Conservation (phyloP, 2,329 filamentous ascomycete species). For the Xylaria sp. region DNA sequence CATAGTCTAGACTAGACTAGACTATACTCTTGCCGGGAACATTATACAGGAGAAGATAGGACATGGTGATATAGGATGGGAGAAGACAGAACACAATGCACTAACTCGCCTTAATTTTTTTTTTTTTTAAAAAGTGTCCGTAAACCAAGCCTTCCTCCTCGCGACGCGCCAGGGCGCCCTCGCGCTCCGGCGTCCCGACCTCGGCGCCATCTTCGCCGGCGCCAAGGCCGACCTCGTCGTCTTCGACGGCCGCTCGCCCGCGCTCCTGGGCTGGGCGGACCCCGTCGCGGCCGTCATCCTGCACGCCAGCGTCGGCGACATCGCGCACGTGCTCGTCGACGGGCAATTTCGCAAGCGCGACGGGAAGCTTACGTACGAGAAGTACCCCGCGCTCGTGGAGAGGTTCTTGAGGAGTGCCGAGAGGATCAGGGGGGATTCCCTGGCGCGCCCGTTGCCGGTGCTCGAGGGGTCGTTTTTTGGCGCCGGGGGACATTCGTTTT, state of each 20-base stretch:
- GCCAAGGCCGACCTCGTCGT: conserved; percentile 67
- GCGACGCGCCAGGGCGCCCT: conserved; percentile 64
- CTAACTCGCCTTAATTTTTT: neutral
- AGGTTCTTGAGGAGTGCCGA: conserved; percentile 52
- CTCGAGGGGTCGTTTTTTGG: conserved; percentile 46
- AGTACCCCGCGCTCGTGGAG: conserved; percentile 48
- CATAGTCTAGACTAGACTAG: too few relatives aligned
- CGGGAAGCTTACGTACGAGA: conserved; percentile 48
- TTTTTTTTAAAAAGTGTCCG: conserved; percentile 57
- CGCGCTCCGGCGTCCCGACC: conserved; percentile 61
- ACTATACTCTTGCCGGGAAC: neutral
- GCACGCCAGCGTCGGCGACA: conserved; percentile 64
- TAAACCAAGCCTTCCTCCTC: conserved; percentile 65
- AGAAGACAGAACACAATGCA: neutral
- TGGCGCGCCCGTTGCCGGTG: conserved; percentile 44
- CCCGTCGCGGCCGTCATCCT: conserved; percentile 67
- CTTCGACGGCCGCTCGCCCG: conserved; percentile 61
- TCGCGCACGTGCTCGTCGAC: conserved; percentile 62
- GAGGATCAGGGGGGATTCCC: conserved; percentile 48
- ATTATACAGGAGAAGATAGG: neutral
- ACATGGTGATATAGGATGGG: too few relatives aligned
- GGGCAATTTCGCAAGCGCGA: conserved; percentile 62
- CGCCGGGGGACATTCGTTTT: conserved; percentile 16
- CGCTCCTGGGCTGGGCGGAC: conserved; percentile 65
- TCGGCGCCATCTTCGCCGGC: conserved; percentile 61